These are phyloP conservation scores for Colletotrichum gloeosporioides DNA, from an alignment of 2,329 filamentous ascomycete species.

Conservation along the genomic window DNA sequence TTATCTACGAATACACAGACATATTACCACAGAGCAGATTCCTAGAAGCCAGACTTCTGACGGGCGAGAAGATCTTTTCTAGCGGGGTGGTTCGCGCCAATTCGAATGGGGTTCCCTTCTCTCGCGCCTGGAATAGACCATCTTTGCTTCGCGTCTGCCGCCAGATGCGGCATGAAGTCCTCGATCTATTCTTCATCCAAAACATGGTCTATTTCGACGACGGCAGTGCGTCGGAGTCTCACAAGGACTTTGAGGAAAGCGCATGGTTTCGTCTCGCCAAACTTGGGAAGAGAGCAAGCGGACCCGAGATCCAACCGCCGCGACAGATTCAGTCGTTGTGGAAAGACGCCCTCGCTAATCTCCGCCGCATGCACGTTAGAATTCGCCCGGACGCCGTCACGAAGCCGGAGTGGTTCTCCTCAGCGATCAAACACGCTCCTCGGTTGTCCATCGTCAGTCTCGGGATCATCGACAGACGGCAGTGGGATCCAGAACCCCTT, in stretches of 20 bases:
- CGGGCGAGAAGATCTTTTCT: neutral
- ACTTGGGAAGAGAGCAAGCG: neutral
- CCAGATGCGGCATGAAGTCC: neutral
- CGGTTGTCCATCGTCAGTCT: neutral
- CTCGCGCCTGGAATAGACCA: neutral
- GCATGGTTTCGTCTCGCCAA: neutral
- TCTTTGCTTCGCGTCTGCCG: neutral
- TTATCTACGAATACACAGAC: neutral
- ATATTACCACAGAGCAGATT: fast-evolving
- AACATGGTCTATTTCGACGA: neutral
- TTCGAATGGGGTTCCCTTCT: neutral
- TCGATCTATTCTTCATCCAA: neutral
- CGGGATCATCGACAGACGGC: neutral
- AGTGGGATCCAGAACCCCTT: neutral
- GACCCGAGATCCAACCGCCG: neutral
- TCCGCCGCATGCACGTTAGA: fast-evolving
- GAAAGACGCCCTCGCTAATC: neutral
- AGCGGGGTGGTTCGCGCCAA: neutral
- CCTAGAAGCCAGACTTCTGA: neutral
- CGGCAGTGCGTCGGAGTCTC: fast-evolving
- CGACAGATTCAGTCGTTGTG: neutral
- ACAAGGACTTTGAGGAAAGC: fast-evolving
- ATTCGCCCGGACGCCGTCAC: fast-evolving
- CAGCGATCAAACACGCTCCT: neutral
- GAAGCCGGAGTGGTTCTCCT: neutral